Evolutionary conservation across 306 rosid genomes (phyloP), one percentile per base, ranked within the genome.

Genomic region (Medicago arabica): DNA sequence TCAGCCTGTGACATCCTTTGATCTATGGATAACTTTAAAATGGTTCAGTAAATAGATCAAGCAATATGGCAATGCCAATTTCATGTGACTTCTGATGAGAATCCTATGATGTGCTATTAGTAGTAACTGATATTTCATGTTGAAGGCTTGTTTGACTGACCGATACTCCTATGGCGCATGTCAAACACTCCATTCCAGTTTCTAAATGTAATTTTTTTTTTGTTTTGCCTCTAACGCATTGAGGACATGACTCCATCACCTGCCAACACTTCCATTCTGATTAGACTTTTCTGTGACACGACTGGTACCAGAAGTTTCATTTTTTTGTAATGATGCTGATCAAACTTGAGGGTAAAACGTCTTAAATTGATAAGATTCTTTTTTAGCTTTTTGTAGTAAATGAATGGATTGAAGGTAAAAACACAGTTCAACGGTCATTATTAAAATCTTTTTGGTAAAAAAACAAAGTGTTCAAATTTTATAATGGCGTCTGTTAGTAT

Each of bases 21-120:
- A 44, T 60, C 69, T 25, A 44, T 60, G 34, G 34, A 60, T 73
- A 73, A 2, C 15, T 43, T 59, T 58, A 40, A 46, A 75, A 21
- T 49, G 53, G 53, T 13, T 12, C 40, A 41, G 54, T 43, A 15
- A 51, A 75, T 36, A 4, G 67, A 31, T 60, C 28, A 19, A 50
- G 9, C 53, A 19, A 46, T 46, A 55, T 53, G 57, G 70, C 71
- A 72, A 34, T 65, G 63, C 54, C 13, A 47, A 60, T 16, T 28
- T 53, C 44, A 51, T 74, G 41, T 41, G 31, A 41, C 21, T 38
- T 34, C 34, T 15, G 19, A 80, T 49, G 19, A 36, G 12, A 12
- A 44, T 67, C 25, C 69, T 69, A 16, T 68, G 19, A 43, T 43
- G 62, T 23, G 63, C 36, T 57, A 19, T 57, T 57, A 10, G 63